Percentiles rank a stretch among this genome's conserved stretches.
These are phyloP conservation scores for Pleurotus giganteus DNA, from an alignment of 768 basidiomycete genomes.

Conservation along the genomic window DNA sequence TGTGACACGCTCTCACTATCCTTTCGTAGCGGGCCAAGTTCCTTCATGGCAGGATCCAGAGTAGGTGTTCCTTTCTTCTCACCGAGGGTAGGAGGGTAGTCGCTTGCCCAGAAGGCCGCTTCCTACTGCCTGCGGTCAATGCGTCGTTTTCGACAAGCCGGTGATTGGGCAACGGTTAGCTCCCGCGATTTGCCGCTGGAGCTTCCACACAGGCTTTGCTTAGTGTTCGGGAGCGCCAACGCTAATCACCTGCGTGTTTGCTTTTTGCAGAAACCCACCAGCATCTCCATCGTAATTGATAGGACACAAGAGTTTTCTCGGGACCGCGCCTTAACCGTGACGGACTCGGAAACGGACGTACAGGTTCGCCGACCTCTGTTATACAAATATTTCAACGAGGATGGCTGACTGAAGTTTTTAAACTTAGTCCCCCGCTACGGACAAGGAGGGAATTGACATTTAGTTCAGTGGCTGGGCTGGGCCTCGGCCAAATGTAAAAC, in stretches of 20 bases:
- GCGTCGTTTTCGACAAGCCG: no score
- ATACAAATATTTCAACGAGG: background rate
- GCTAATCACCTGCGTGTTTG: background rate
- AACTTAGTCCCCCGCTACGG: background rate
- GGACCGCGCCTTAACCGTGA: slow-evolving; percentile 23
- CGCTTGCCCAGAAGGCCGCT: no score
- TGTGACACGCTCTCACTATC: slow-evolving; percentile 47
- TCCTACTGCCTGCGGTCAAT: no score
- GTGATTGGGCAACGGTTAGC: no score
- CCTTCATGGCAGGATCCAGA: slow-evolving; percentile 7
- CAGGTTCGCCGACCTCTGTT: background rate
- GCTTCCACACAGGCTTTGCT: background rate
- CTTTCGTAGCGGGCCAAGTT: slow-evolving; percentile 26
- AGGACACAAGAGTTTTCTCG: slow-evolving; percentile 51
- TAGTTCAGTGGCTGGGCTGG: background rate
- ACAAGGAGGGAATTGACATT: background rate
- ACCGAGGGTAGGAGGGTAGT: no score
- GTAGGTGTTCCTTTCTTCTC: slow-evolving; percentile 10
- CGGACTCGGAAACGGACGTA: slow-evolving; percentile 8
- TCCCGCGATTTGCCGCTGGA: slow-evolving; percentile 1
- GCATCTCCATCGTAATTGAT: slow-evolving; percentile 65
- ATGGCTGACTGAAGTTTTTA: background rate
- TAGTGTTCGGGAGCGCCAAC: background rate
- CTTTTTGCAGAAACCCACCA: slow-evolving; percentile 32
- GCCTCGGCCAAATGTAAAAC: background rate